phyloP scores from a whole-genome alignment of 768 basidiomycete genomes.

The Russula brevipes region DNA sequence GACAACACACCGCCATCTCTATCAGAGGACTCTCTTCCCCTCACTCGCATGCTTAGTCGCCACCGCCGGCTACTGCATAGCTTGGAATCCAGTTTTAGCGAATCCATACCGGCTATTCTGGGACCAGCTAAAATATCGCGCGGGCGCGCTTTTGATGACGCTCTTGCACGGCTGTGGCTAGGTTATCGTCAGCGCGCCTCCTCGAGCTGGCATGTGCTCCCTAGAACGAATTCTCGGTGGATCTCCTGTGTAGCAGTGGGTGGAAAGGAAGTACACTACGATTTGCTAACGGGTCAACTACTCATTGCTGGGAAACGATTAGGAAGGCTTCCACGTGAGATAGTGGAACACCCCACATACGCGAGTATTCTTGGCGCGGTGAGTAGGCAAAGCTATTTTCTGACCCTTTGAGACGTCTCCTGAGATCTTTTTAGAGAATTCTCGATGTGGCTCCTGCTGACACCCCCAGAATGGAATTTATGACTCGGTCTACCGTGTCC shows the following conservation, averaged over 20 bases:
- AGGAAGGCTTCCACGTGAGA: constrained; percentile 36
- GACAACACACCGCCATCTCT: constrained; percentile 1
- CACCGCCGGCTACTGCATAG: constrained; percentile 4
- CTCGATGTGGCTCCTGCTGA: constrained; percentile 12
- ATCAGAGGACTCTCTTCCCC: not conserved
- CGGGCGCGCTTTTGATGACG: not conserved
- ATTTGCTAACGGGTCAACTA: constrained; percentile 40
- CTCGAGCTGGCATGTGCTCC: constrained; percentile 8
- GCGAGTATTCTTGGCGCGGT: constrained; percentile 35
- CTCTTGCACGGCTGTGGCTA: not conserved
- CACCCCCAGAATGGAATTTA: constrained; percentile 6
- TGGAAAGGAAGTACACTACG: constrained; percentile 31
- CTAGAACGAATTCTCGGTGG: constrained; percentile 13
- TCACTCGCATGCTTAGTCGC: constrained; percentile 2
- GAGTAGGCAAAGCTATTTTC: not conserved
- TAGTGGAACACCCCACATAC: constrained; percentile 35
- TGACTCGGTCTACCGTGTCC: constrained; percentile 6
- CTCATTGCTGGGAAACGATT: constrained; percentile 41
- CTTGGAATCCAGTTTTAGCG: constrained; percentile 1
- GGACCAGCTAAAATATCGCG: not conserved
- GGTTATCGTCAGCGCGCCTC: not conserved
- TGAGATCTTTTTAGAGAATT: not conserved
- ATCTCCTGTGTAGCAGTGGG: not conserved
- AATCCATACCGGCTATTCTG: not conserved
- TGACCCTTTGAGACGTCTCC: not conserved